Evolutionary conservation across 768 basidiomycete genomes (phyloP), one percentile per base, ranked within the genome.

Genomic region (Calvatia gigantea): DNA sequence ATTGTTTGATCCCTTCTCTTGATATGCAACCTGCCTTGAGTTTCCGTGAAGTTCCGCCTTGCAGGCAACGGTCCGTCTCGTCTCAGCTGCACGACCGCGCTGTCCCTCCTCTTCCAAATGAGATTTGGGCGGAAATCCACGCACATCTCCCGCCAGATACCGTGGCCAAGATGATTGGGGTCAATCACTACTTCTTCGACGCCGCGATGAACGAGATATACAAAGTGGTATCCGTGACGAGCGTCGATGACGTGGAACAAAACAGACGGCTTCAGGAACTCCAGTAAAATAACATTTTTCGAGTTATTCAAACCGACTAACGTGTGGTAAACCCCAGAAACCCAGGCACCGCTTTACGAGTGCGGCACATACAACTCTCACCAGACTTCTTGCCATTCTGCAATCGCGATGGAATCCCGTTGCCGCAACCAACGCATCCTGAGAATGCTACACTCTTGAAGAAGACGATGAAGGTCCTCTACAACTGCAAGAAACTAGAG

Each of bases 71-170:
- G n/a, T n/a, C n/a, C n/a, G n/a, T n/a, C n/a, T n/a, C n/a, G n/a
- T n/a, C n/a, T n/a, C n/a, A n/a, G n/a, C n/a, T n/a, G n/a, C n/a
- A n/a, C n/a, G n/a, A n/a, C n/a, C n/a, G n/a, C n/a, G n/a, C n/a
- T n/a, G 15, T n/a, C 17, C 54, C 62, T 25, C 64, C 66, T 38
- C 56, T 66, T 6, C 67, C 65, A 14, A 51, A 58, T 4, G 64
- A 68, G 33, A 28, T 68, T n/a, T 66, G 65, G 67, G 50, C 63
- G 15, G 62, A 66, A 49, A 64, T 68, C n/a, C 55, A 64, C 14
- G 51, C 55, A 4, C 65, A 65, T 56, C 60, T 66, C 28, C 66
- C 64, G 6, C 56, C 52, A 15, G 46, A 38, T 35, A 48, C 56
- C 4, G 35, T 64, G 17, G 62, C 58, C 21, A 68, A 64, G 50